Evolutionary conservation across 257 asterid genomes (phyloP), one percentile per base, ranked within the genome.

Genomic region (Salvia miltiorrhiza): DNA sequence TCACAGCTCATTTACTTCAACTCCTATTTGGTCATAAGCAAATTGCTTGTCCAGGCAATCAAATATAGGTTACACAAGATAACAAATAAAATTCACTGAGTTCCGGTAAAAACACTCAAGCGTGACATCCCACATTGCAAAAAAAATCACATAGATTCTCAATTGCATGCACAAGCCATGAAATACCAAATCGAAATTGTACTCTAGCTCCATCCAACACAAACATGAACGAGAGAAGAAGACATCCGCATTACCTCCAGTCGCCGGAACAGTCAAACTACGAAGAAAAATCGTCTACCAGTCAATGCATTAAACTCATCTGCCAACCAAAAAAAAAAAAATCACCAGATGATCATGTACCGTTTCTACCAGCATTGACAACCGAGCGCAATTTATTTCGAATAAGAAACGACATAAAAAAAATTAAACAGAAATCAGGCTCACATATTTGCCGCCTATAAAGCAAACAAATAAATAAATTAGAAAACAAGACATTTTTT

Each of bases 121-220:
- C 48, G 28, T 16, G 43, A 9, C 58, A 67, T 35, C 30, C 57
- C 71, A 63, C 78, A 78, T 69, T 63, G 78, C 63, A 49, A 48
- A 74, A 70, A 64, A 74, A 70, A 65, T 44, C 70, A 55, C 37
- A 28, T 4, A 3, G 55, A 70, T 59, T 17, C 19, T 48, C 65
- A 70, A 74, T 50, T 79, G 80, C 83, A 75, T 79, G 83, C 73
- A 66, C 52, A 41, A 68, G 23, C 53, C 68, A 66, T 26, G 28
- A 67, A 23, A 60, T 12, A 50, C 23, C 73, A 59, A 35, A 65
- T 9, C 57, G 59, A 26, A 9, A 43, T 24, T 30, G 11, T 6
- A 13, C 69, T 16, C 49, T 39, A 23, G 17, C 54, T 49, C 56
- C 57, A 52, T 58, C 63, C 8, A 50, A 40, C 54, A 35, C 3